phyloP scores from a whole-genome alignment of 2,329 filamentous ascomycete genomes.

The Pseudocercospora fuligena region DNA sequence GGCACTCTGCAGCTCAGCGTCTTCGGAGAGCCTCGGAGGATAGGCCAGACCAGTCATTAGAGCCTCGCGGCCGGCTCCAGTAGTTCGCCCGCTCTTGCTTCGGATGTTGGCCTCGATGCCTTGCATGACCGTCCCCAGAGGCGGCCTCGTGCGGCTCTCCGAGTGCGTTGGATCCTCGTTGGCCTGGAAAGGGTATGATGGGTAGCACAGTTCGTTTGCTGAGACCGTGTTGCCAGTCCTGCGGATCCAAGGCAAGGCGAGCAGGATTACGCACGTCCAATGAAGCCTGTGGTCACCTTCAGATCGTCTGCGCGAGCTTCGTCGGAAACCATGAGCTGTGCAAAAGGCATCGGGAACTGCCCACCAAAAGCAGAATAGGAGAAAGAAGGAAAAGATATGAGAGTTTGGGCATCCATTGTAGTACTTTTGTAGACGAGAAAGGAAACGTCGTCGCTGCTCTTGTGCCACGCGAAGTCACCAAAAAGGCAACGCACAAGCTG shows the following conservation, averaged over 20 bases:
- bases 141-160: background rate
- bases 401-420: background rate
- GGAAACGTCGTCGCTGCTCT: background rate
- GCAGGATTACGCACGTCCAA: background rate
- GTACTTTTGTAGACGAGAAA: background rate
- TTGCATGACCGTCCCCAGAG: background rate
- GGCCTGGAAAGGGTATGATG: background rate
- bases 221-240: slow-evolving; percentile 4
- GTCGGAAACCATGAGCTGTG: background rate
- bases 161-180: background rate
- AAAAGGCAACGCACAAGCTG: background rate
- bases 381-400: background rate
- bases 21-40: background rate
- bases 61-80: slow-evolving; percentile 4
- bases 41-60: background rate
- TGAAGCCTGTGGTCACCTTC: background rate
- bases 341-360: background rate
- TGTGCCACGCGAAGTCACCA: background rate
- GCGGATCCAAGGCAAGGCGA: background rate
- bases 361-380: background rate
- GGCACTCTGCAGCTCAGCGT: slow-evolving; percentile 5
- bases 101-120: slow-evolving; percentile 6
- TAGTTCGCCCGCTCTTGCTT: slow-evolving; percentile 1
- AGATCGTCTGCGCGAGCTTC: background rate
- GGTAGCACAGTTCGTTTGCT: slow-evolving; percentile 4